A percentile compares a stretch with the other conserved stretches of the same genome.
Evolutionary conservation across 805 yeast genomes (phyloP).

Genomic region (Pichia deserticola): DNA sequence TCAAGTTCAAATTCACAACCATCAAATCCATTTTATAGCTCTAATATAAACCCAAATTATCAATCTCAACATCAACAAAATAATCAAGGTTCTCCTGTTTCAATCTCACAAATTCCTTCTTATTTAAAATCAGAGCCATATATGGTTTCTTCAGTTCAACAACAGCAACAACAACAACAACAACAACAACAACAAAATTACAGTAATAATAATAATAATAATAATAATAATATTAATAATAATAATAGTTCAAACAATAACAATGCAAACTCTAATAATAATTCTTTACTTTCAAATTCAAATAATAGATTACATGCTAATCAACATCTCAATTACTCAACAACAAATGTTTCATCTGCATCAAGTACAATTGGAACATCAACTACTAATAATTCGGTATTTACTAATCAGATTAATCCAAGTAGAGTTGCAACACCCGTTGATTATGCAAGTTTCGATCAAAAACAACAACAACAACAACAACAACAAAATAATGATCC

Average conservation of each 20-base stretch:
- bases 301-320: background rate
- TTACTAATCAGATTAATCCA: conserved; percentile 3
- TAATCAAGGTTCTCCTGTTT: background rate
- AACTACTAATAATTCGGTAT: background rate
- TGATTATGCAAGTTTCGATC: background rate
- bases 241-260: background rate
- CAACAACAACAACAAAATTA: conserved; percentile 7
- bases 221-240: background rate
- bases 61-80: conserved; percentile 3
- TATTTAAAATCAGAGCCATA: background rate
- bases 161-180: conserved; percentile 6
- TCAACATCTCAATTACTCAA: background rate
- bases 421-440: conserved; percentile 5
- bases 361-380: background rate
- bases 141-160: background rate
- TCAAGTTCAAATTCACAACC: conserved; percentile 1
- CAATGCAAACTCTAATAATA: background rate
- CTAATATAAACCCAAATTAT: background rate
- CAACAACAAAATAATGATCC: background rate
- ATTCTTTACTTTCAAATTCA: background rate
- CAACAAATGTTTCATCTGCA: background rate
- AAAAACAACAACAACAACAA: background rate
- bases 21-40: conserved; percentile 1
- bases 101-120: background rate
- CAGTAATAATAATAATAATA: background rate